Evolutionary conservation across 2,329 filamentous ascomycete genomes (phyloP).

Genomic region (Phialocephala subalpina): DNA sequence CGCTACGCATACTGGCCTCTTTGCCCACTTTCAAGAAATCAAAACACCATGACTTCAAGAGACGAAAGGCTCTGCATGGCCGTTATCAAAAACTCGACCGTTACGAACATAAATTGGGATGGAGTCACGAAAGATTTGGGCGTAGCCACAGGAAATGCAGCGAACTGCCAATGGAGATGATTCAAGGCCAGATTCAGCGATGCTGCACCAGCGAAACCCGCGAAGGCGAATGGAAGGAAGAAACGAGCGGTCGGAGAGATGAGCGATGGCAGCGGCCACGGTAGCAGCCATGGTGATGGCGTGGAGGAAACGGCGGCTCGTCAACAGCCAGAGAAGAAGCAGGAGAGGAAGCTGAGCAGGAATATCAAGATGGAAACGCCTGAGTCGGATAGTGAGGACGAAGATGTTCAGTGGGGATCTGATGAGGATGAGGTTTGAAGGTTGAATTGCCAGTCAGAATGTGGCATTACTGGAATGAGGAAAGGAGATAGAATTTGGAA

Average conservation of each 20-base stretch:
- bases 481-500: no score
- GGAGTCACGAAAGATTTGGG: neutral
- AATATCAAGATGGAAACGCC: neutral
- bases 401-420: neutral
- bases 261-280: neutral
- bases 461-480: no score
- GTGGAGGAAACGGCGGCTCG: neutral
- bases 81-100: neutral
- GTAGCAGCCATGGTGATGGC: no score
- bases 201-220: neutral
- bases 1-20: no score
- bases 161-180: neutral
- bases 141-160: neutral
- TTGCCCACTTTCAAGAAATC: neutral
- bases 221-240: neutral
- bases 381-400: neutral
- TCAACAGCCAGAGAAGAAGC: neutral
- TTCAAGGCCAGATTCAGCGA: neutral
- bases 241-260: neutral
- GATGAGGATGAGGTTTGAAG: neutral
- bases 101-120: constrained; percentile 3
- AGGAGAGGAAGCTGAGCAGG: neutral
- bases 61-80: constrained; percentile 2
- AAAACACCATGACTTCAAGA: neutral
- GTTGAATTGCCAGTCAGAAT: no score